Evolutionary conservation across 2,329 filamentous ascomycete genomes (phyloP).

Genomic region (Fusarium sp.): DNA sequence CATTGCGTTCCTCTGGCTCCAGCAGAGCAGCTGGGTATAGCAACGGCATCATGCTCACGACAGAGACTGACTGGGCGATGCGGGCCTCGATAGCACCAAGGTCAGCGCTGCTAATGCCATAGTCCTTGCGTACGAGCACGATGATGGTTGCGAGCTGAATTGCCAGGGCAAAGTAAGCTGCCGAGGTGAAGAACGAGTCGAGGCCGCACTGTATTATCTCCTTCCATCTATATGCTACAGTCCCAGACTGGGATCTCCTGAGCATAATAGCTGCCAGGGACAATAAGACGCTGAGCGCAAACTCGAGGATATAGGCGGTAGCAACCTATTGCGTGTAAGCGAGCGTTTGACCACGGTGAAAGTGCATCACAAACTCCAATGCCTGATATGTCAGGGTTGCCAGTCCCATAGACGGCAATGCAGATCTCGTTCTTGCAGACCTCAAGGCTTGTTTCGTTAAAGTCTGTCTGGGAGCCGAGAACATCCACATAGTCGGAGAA

Average conservation of each 20-base stretch:
- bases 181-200: slow-evolving; percentile 30
- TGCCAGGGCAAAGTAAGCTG: slow-evolving; percentile 36
- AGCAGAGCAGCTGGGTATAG: slow-evolving; percentile 34
- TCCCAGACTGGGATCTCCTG: not conserved
- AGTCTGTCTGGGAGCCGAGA: slow-evolving; percentile 10
- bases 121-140: slow-evolving; percentile 39
- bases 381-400: slow-evolving; percentile 38
- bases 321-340: slow-evolving; percentile 20
- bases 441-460: not conserved
- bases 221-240: not conserved
- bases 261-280: slow-evolving; percentile 10
- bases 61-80: slow-evolving; percentile 31
- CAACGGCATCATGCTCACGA: slow-evolving; percentile 39
- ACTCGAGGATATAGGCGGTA: slow-evolving; percentile 22
- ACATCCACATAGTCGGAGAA: slow-evolving; percentile 15
- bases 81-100: slow-evolving; percentile 39
- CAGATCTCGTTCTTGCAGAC: slow-evolving; percentile 26
- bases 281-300: slow-evolving; percentile 5
- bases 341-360: not conserved
- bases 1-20: not conserved
- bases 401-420: slow-evolving; percentile 29
- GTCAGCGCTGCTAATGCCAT: slow-evolving; percentile 32
- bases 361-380: slow-evolving; percentile 29
- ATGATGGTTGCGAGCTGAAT: slow-evolving; percentile 36
- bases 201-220: slow-evolving; percentile 7